Conservation (phyloP, 1,284 basidiomycete genomes). For the Gymnopus androsaceus region DNA sequence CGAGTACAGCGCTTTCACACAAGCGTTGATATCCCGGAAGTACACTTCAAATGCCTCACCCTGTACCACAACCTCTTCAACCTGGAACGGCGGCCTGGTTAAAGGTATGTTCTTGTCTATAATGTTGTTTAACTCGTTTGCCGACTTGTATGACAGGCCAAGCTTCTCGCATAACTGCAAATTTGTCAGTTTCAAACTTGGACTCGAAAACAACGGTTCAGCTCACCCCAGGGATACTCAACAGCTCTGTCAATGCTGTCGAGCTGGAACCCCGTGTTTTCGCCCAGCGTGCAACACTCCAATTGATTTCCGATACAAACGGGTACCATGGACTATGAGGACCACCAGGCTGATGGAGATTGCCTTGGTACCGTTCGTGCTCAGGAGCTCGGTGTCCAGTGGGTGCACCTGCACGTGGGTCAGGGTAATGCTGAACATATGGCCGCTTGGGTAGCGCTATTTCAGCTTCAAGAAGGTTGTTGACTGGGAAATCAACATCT, state of each 20-base stretch:
- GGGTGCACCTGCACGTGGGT: constrained; percentile 2
- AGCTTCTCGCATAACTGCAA: not conserved
- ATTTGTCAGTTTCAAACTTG: not conserved
- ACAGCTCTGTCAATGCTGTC: constrained; percentile 17
- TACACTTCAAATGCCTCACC: constrained; percentile 16
- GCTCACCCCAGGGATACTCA: constrained; percentile 17
- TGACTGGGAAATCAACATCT: too few species aligned
- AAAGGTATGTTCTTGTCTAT: constrained; percentile 8
- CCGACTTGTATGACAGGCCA: constrained; percentile 3
- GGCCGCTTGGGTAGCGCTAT: too few species aligned
- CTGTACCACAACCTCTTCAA: constrained; percentile 7
- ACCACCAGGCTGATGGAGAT: not conserved
- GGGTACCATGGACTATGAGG: not conserved
- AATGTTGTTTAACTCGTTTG: not conserved
- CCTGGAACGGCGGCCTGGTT: not conserved
- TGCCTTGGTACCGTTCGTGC: not conserved
- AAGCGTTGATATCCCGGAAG: constrained; percentile 4
- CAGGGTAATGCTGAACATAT: too few species aligned
- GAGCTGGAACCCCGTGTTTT: constrained; percentile 21
- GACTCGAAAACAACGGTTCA: too few species aligned
- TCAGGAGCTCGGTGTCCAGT: not conserved
- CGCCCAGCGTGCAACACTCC: constrained; percentile 20
- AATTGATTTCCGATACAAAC: constrained; percentile 17
- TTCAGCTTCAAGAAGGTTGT: too few species aligned
- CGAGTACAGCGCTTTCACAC: constrained; percentile 5